Evolutionary conservation across 2,329 filamentous ascomycete genomes (phyloP), one percentile per base, ranked within the genome.

Genomic region (Xylariaceae sp.): DNA sequence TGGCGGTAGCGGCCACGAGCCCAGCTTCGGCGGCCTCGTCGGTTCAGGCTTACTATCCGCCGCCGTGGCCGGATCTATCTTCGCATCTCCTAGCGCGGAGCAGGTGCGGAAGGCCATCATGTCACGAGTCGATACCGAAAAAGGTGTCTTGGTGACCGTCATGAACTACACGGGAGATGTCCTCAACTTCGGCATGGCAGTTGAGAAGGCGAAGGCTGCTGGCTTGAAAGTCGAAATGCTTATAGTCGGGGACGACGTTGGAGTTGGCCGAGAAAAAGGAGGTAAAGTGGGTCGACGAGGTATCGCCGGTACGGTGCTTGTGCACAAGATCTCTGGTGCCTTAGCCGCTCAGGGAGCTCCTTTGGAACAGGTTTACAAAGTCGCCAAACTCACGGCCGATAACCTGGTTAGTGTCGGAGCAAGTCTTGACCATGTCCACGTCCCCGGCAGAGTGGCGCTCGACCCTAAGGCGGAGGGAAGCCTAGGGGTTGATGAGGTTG

Each of bases 161-260:
- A 96, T 95, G 89, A 96, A 96, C 71, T 95, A 95, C 71, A 95
- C 90, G 1, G 88, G 88, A 36, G 88, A 92, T 69, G 83, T 96
- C 50, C 79, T 96, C 62, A 95, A 96, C 73, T 96, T 96, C 68
- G 92, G 91, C 51, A 87, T 96, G 80, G 92, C 87, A 0, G 89
- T 94, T 8, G 92, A 96, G 71, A 96, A 96, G 75, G 91, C 91
- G 15, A 86, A 87, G 54, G 90, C 90, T 1, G 82, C 84, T 0
- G 92, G 90, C 0, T 72, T 90, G 21, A 74, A 84, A 16, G 88
- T 89, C 0, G 88, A 95, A 68, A 95, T 96, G 87, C 84, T 95
- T 9, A 87, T 95, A 8, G 89, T 96, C 7, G 90, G 86, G 5
- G 92, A 97, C 66, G 92, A 97, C 70, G 91, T 92, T 2, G 91